Percentiles rank a stretch among this genome's conserved stretches.
Conservation (phyloP, 2,329 filamentous ascomycete species). For the Fusarium irregulare region DNA sequence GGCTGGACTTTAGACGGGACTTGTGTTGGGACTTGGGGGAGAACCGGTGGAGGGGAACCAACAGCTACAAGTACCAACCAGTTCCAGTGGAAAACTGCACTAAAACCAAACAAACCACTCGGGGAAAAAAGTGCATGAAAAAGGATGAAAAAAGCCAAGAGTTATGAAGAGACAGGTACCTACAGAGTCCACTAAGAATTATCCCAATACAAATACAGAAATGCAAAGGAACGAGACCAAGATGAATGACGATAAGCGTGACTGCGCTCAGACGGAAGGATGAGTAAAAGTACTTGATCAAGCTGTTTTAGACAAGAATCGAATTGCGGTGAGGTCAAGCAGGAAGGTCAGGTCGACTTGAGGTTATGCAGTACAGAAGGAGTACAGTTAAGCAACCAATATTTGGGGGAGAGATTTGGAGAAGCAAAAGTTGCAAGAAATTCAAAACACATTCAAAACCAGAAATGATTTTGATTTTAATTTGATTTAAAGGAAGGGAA, state of each 20-base stretch:
- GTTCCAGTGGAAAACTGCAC: not conserved
- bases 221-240: not conserved
- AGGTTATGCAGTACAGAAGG: not conserved
- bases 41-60: not conserved
- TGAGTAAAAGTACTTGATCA: conserved; percentile 11
- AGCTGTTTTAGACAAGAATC: conserved; percentile 26
- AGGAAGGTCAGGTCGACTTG: not conserved
- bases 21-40: not conserved
- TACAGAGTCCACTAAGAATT: not conserved
- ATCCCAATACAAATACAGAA: conserved; percentile 5
- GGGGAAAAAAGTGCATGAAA: not conserved
- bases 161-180: not conserved
- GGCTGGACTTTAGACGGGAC: not conserved
- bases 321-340: conserved; percentile 39
- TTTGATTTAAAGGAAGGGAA: not conserved
- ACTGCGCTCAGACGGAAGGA: conserved; percentile 17
- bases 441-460: not conserved
- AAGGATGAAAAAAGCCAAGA: conserved; percentile 15
- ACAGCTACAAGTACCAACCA: not conserved
- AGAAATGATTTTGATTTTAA: not conserved
- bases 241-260: conserved; percentile 6
- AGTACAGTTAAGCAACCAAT: not conserved
- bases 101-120: conserved; percentile 5
- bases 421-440: conserved; percentile 17
- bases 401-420: not conserved